Conservation (phyloP, 1,139 yeast genomes). For the Hemisphaericaspora lyxosophila region DNA sequence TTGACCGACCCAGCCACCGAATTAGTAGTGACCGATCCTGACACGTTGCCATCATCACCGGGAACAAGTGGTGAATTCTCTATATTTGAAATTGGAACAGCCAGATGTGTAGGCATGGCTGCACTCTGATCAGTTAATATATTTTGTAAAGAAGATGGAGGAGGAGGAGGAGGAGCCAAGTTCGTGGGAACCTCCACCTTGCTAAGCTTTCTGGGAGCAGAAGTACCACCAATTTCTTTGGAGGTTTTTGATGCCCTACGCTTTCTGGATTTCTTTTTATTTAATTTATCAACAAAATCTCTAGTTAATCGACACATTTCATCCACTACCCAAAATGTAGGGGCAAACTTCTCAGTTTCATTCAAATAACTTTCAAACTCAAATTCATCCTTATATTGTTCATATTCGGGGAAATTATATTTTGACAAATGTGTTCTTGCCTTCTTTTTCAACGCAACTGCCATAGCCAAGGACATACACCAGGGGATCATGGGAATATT, state of each 20-base stretch:
- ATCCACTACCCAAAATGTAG: constrained; percentile 32
- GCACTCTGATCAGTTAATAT: background rate
- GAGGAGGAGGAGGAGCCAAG: background rate
- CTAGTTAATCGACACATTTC: constrained; percentile 26
- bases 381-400: constrained; percentile 10
- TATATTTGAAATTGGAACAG: constrained; percentile 2
- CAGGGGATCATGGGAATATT: constrained; percentile 31
- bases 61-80: constrained; percentile 4
- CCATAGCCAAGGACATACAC: constrained; percentile 24
- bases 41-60: background rate
- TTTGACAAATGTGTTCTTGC: constrained; percentile 11
- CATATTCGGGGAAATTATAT: constrained; percentile 3
- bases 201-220: background rate
- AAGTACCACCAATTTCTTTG: background rate
- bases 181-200: background rate
- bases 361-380: constrained; percentile 21
- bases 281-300: constrained; percentile 23
- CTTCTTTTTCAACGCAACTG: constrained; percentile 15
- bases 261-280: constrained; percentile 10
- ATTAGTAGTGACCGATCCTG: constrained; percentile 2
- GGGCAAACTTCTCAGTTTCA: constrained; percentile 22
- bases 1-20: constrained; percentile 4
- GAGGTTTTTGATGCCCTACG: background rate
- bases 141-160: background rate
- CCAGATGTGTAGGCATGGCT: background rate